Evolutionary conservation across 345 rosid species (phyloP), one percentile per base, ranked within the genome.

Genomic region (Arabis hirsuta): DNA sequence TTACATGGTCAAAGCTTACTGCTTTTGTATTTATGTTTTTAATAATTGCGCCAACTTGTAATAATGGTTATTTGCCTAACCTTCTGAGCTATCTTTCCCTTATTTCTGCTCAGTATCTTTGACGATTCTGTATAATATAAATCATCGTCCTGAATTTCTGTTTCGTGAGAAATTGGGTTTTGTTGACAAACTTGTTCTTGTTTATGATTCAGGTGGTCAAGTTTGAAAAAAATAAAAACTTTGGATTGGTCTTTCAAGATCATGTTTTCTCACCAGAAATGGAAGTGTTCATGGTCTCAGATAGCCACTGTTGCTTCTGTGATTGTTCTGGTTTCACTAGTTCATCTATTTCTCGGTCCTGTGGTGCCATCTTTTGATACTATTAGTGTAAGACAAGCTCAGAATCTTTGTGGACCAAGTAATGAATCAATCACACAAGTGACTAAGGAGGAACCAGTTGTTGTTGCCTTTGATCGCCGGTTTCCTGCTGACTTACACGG

Each of bases 401-500:
- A 81, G 82, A 80, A 71, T 74, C 55, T 76, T 8, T 74, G 84
- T 68, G 71, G 53, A 54, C 72, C 83, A 3, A 36, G 67, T 55
- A 88, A 85, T 78, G 86, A 65, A 44, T 80, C 96, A 9, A 63
- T 43, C 68, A 79, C 78, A 41, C 71, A 63, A 76, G 76, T 42
- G 46, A 62, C 39, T 13, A 60, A 78, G 5, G 78, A 14, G 22
- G 34, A 64, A 36, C 71, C 74, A 1, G 73, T 6, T 24, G 38
- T 6, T 24, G 42, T 82, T 60, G 79, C 83, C 80, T 85, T 93
- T 57, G 85, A 82, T 71, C 71, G 56, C 3, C 83, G 69, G 72
- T 88, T 94, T 79, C 97, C 95, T n/a, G 81, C 80, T n/a, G 96
- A 91, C 62, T 82, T 69, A 68, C 95, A 85, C 55, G 73, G 82